Base-by-base conservation (phyloP, 148 eudicot genomes). In the Cornus kousa region DNA sequence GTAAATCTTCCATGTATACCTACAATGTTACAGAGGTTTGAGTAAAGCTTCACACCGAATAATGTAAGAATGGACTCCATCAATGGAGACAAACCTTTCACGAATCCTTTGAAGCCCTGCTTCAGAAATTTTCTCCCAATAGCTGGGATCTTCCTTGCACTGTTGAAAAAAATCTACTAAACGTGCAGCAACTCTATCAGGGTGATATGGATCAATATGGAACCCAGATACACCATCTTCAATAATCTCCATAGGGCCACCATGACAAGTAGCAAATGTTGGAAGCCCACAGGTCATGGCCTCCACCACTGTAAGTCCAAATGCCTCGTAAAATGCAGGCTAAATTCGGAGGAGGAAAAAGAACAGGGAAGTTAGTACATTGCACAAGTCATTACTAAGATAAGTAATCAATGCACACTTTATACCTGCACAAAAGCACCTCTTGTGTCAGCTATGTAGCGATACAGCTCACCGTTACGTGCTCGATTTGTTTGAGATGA, bases 271-370 rank as follows among this genome's bases (percentile, higher is more conserved):
- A 67, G 97, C 99, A 89, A 97, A 97, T 72, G 97, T 92, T 9
- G 99, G 99, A 69, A 97, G 98, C 40, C 97, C 99, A 87, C 96
- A 92, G 3, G 91, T 84, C 99, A 97, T 94, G 66, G 99, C 94
- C 85, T 97, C 99, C 69, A 97, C 97, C 19, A 97, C 99, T 8
- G 99, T 97, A 16, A 97, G 98, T 80, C 98, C 99, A 85, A 97
- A 94, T 20, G 99, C 99, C 83, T 97, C 99, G 80, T 94, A 97
- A 77, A 92, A 86, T 67, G 99, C 99, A 84, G 98, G 99, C 99
- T 97, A 85, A 82, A 82, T 28, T 23, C 19, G 9, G 33, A 22
- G 46, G 57, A 14, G 57, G 20, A 43, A 43, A 69, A 40, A 32
- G 33, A 62, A 20, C 3, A 62, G 23, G 19, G 19, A 17, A 62